Conservation (phyloP, 164 flowering plant genomes). For the Tinospora cordifolia region DNA sequence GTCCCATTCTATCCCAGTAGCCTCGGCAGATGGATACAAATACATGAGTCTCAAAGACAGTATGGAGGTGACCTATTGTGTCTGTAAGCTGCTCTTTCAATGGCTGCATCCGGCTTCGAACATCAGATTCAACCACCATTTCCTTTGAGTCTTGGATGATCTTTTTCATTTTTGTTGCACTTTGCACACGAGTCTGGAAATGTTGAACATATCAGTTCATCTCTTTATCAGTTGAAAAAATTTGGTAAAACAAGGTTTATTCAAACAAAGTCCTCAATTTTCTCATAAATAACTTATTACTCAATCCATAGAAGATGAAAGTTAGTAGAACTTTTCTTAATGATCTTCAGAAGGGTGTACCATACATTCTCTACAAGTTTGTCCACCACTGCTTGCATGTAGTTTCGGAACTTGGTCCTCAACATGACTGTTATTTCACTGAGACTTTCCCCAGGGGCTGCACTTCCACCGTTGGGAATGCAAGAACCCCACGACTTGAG, state of each 20-base stretch:
- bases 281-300: too few relatives aligned
- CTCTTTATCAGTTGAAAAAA: background rate
- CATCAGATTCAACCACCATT: slow-evolving; percentile 60
- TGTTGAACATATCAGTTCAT: background rate
- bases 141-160: slow-evolving; percentile 80
- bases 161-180: slow-evolving; percentile 69
- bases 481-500: slow-evolving; percentile 80
- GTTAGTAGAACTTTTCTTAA: too few relatives aligned
- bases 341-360: slow-evolving; percentile 24
- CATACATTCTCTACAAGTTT: slow-evolving; percentile 84
- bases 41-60: slow-evolving; percentile 58
- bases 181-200: slow-evolving; percentile 63
- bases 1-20: slow-evolving; percentile 90
- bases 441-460: slow-evolving; percentile 75
- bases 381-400: slow-evolving; percentile 79
- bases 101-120: slow-evolving; percentile 72
- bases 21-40: slow-evolving; percentile 75
- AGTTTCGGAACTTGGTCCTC: slow-evolving; percentile 81
- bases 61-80: slow-evolving; percentile 69
- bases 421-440: slow-evolving; percentile 92
- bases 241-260: background rate
- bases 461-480: slow-evolving; percentile 58
- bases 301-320: too few relatives aligned
- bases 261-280: background rate
- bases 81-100: slow-evolving; percentile 57